Base-by-base conservation (phyloP, 2,329 filamentous ascomycete species). In the Clonostachys byssicola region DNA sequence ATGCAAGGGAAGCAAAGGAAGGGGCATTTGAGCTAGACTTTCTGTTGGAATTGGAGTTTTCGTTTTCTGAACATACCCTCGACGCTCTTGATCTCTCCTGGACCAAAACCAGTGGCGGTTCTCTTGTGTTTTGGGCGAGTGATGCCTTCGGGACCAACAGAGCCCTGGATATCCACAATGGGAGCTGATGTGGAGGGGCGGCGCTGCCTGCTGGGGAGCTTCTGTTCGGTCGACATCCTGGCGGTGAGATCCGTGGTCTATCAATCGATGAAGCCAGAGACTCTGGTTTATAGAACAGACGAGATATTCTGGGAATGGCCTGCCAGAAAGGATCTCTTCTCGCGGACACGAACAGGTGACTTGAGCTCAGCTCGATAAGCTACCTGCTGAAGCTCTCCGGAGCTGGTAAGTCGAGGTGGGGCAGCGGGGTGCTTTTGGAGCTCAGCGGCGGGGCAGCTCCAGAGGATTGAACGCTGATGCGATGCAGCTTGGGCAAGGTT, bases 101-200 rank as follows among this genome's bases (percentile, higher is more conserved):
- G 80, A 34, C 91, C 92, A 63, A 97, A 94, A 9, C 94, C 94
- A 10, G 94, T 99, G 55, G 89, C 88, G n/a, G 92, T 97, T 56
- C 94, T 83, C 77, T 90, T 96, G 74, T 99, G 94, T 74, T 97
- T 99, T 42, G 94, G 94, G 51, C 94, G 81, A 23, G 80, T 83
- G 70, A 88, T 85, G 64, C 95, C 92, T 40, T 85, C 86, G 39
- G 91, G 90, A n/a, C 87, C 87, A 48, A 96, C 83, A 16, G 89
- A 86, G 54, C 91, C 92, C 66, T 89, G 79, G 52, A 97, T 85
- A 63, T 96, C 90, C 54, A 88, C 82, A 57, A 96, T 85, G 42
- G 92, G 92, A 57, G 89, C 89, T 55, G 87, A 83, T 49, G 80
- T 86, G 17, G 90, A 95, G 49, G 88, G 90, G 56, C 82, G 88